These are phyloP conservation scores for Cryphonectria nitschkei DNA, from an alignment of 2,329 filamentous ascomycete species.

Conservation along the genomic window DNA sequence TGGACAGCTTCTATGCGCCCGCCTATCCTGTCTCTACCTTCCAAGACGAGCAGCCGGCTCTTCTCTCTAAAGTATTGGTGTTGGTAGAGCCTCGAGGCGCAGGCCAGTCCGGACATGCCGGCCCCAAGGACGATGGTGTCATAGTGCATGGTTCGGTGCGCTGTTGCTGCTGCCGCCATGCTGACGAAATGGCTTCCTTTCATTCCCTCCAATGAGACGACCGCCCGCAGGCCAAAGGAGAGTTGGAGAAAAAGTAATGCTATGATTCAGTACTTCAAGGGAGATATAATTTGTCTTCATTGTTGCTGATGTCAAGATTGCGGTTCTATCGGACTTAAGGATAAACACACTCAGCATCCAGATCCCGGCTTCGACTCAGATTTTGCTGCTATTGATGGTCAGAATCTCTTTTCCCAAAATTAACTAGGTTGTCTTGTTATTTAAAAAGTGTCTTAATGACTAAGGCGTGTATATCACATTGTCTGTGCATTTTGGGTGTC, in stretches of 20 bases:
- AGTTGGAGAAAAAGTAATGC: background rate
- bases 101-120: constrained; percentile 20
- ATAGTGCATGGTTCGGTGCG: constrained; percentile 1
- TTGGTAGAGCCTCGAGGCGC: constrained; percentile 19
- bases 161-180: constrained; percentile 15
- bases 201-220: background rate
- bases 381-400: background rate
- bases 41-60: constrained; percentile 12
- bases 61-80: constrained; percentile 8
- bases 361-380: background rate
- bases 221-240: background rate
- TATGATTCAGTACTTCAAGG: background rate
- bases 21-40: constrained; percentile 15
- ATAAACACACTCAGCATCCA: background rate
- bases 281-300: background rate
- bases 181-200: background rate
- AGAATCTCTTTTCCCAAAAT: background rate
- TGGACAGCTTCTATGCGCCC: constrained; percentile 20
- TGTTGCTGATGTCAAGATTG: background rate
- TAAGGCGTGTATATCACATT: background rate
- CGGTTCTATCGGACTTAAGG: constrained; percentile 17
- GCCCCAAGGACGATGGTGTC: constrained; percentile 21
- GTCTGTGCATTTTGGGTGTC: background rate
- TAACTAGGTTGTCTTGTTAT: background rate
- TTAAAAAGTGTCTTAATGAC: background rate